Conservation (phyloP, 2,329 filamentous ascomycete species). For the Epichloe hybrida region DNA sequence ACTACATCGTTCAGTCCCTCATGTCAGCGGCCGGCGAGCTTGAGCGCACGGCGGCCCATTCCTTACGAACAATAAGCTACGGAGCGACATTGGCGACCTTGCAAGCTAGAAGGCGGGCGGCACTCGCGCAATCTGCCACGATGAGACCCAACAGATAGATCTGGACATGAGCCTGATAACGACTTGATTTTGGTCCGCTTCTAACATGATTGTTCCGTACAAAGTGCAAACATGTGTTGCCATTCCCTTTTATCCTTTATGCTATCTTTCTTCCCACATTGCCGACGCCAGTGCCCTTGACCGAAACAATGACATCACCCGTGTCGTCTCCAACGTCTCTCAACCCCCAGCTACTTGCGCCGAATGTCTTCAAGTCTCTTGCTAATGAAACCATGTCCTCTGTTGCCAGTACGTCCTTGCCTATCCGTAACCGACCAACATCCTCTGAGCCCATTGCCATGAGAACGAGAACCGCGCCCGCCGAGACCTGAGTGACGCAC, state of each 20-base stretch:
- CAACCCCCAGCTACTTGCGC: conserved; percentile 81
- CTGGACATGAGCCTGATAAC: not conserved
- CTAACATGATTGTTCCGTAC: not conserved
- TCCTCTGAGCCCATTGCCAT: conserved; percentile 99
- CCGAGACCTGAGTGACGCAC: conserved; percentile 60
- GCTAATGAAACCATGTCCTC: conserved; percentile 71
- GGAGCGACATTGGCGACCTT: conserved; percentile 39
- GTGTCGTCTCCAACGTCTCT: conserved; percentile 56
- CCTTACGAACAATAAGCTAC: conserved; percentile 41
- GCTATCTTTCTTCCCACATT: conserved; percentile 88
- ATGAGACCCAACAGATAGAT: conserved; percentile 10
- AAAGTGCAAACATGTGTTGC: not conserved
- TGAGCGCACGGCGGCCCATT: conserved; percentile 34
- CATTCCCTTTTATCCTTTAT: conserved; percentile 18
- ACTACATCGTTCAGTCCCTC: conserved; percentile 37
- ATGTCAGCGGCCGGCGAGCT: conserved; percentile 32
- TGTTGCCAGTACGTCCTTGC: conserved; percentile 66
- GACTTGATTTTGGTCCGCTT: not conserved
- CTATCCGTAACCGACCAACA: conserved; percentile 73
- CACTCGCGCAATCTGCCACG: conserved; percentile 14
- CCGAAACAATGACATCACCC: conserved; percentile 68
- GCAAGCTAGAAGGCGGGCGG: conserved; percentile 28
- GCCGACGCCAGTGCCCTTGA: conserved; percentile 85
- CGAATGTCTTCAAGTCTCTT: conserved; percentile 77
- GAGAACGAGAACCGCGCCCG: conserved; percentile 63